Conservation (phyloP, 768 basidiomycete genomes). For the Kwoniella pini region DNA sequence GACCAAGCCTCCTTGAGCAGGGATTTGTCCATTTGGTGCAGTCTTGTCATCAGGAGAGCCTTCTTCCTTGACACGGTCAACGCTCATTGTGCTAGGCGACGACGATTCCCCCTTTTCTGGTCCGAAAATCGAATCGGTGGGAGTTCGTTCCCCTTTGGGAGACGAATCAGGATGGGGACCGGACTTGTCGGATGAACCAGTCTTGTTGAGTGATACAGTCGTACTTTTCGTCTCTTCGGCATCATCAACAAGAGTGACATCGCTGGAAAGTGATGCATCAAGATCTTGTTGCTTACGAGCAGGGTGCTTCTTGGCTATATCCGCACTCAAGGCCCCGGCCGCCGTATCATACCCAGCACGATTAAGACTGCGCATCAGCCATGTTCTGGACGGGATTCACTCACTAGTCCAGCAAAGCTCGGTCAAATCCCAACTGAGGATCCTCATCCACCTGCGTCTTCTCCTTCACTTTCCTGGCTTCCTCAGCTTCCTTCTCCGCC, state of each 20-base stretch:
- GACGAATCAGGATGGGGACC: background rate
- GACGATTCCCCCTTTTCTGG: background rate
- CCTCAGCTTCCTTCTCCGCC: constrained; percentile 11
- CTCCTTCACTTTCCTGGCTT: background rate
- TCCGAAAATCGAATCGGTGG: constrained; percentile 14
- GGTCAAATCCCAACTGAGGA: constrained; percentile 7
- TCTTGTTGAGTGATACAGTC: background rate
- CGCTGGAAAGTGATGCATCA: background rate
- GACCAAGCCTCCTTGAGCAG: background rate
- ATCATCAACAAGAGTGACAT: constrained; percentile 1
- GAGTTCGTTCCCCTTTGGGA: background rate
- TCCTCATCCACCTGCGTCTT: constrained; percentile 2
- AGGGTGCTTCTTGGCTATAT: constrained; percentile 8
- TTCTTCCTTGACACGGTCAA: constrained; percentile 12
- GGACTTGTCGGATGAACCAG: background rate
- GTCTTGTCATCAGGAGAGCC: background rate
- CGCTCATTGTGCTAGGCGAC: constrained; percentile 3
- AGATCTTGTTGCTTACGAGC: background rate
- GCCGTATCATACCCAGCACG: constrained; percentile 11
- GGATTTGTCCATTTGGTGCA: background rate
- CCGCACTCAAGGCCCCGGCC: constrained; percentile 3
- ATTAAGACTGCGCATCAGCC: constrained; percentile 15
- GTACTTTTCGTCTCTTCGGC: background rate
- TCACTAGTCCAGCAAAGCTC: constrained; percentile 18
- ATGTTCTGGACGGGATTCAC: background rate